Base-by-base conservation (phyloP, 805 yeast species). In the Cyberlindnera lachancei region DNA sequence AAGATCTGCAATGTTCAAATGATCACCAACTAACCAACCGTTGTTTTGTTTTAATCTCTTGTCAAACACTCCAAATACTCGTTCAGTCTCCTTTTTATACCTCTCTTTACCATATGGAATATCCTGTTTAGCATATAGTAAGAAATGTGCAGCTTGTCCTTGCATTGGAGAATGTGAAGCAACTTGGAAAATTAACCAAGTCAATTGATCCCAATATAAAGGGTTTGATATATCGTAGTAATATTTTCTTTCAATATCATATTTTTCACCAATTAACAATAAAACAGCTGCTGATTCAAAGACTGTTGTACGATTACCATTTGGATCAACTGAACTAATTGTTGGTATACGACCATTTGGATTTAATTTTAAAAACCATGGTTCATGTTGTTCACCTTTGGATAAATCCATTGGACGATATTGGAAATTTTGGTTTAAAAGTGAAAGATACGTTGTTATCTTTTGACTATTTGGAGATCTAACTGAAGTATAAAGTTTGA, bases 271-370 rank as follows among this genome's bases (percentile, higher is more conserved):
- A 29, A 77, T 50, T 44, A 73, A 77, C 36, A 61, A 57, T 51
- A 77, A 46, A 35, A 76, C 74, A 1, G 80, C 79, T 10, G 70
- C 80, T 23, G 75, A 62, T 52, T 77, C 83, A 40, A 65, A 64
- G 17, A 77, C 46, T 15, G 66, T 58, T 23, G 58, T 56, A 3
- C 47, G 46, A n/a, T 63, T 46, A 4, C 73, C 75, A 7, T 65
- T 28, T 2, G 39, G 28, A 19, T 44, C 41, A 16, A 44, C 52
- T 23, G 59, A 62, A 20, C 44, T 57, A 15, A 76, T 48, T 0
- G 75, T 66, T 15, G 84, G 83, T 30, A 76, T 69, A 41, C 74
- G 56, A 6, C 83, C 82, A 44, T 75, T 74, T 11, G 77, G 75
- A 47, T 75, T 72, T 42, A 72, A 48, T 31, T 66, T 56, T 28